These are phyloP conservation scores for Globisporangium okanoganense DNA, from an alignment of 352 stramenopile genomes.

Conservation along the genomic window DNA sequence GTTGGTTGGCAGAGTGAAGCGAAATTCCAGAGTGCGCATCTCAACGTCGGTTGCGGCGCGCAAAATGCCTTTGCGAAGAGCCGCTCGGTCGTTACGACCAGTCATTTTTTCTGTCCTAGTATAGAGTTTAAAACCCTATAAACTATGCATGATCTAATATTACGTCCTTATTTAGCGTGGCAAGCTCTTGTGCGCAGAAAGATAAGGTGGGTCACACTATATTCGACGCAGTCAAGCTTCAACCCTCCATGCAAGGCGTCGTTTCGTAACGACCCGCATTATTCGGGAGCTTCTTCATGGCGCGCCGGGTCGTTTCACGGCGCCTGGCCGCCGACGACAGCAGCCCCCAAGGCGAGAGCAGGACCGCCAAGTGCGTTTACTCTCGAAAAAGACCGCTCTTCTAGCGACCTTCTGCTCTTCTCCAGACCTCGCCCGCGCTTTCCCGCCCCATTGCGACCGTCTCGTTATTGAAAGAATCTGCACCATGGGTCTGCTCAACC, in stretches of 20 bases:
- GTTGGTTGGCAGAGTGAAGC: not conserved
- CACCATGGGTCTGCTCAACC: slow-evolving; percentile 89
- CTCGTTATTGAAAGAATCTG: not conserved
- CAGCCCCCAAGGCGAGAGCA: no score
- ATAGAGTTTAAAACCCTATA: not conserved
- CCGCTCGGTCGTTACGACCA: slow-evolving; percentile 1
- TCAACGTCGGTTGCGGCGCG: not conserved
- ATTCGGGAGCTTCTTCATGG: not conserved
- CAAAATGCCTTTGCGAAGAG: not conserved
- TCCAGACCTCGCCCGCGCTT: not conserved
- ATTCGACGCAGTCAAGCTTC: not conserved
- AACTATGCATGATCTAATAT: no score
- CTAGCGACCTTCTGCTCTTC: slow-evolving; percentile 6
- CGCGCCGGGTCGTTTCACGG: not conserved
- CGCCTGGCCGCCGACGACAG: no score
- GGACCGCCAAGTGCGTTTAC: slow-evolving; percentile 20
- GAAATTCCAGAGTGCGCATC: slow-evolving; percentile 5
- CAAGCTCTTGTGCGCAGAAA: no score
- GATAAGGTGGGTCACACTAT: no score
- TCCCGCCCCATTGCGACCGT: not conserved
- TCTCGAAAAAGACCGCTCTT: slow-evolving; percentile 35
- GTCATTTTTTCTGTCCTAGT: not conserved
- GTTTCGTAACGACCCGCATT: slow-evolving; percentile 27
- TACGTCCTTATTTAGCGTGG: no score
- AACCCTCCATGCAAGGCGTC: slow-evolving; percentile 16